Conservation (phyloP, 2,329 filamentous ascomycete species). For the Colletotrichum noveboracense region DNA sequence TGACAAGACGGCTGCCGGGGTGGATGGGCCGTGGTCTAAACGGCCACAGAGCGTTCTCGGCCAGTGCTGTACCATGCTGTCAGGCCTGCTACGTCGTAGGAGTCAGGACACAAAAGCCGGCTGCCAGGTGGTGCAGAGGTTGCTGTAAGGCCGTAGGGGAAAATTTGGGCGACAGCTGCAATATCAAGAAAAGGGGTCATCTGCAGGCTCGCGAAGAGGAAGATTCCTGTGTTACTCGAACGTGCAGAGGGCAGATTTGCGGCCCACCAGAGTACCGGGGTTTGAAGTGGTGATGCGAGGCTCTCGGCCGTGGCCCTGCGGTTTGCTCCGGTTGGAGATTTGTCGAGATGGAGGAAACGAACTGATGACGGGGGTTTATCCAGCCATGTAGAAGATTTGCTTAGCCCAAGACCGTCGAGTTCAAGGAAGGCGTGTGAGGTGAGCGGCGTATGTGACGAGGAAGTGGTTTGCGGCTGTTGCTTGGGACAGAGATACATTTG, state of each 20-base stretch:
- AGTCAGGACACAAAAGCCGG: not conserved
- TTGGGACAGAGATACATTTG: not conserved
- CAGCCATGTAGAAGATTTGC: not conserved
- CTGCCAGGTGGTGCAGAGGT: not conserved
- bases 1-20: not conserved
- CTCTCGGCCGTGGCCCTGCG: not conserved
- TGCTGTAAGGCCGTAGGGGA: not conserved
- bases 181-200: not conserved
- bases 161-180: not conserved
- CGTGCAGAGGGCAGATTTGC: slow-evolving; percentile 7
- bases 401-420: not conserved
- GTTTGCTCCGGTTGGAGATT: not conserved
- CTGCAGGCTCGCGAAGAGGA: not conserved
- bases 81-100: not conserved
- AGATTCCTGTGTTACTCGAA: not conserved
- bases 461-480: not conserved
- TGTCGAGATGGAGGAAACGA: not conserved
- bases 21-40: not conserved
- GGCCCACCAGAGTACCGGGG: not conserved
- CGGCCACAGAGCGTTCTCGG: not conserved
- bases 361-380: not conserved
- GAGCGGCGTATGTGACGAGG: not conserved
- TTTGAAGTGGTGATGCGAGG: not conserved
- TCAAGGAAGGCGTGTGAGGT: not conserved
- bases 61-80: not conserved